Evolutionary conservation across 495 filamentous ascomycete genomes (phyloP).

Genomic region (Durotheca rogersii): DNA sequence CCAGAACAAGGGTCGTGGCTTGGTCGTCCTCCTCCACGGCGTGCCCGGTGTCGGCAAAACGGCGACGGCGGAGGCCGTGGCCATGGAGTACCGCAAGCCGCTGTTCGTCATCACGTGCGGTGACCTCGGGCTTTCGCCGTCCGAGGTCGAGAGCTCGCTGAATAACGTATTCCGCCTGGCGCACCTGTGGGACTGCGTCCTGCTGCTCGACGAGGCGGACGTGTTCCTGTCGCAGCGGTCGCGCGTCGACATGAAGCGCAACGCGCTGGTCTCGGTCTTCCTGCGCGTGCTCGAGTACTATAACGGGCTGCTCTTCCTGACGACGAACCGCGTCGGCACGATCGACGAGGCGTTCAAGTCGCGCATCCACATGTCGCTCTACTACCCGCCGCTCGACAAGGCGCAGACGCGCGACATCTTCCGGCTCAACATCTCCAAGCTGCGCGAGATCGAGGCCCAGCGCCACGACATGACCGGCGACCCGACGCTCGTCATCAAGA

Average conservation of each 20-base stretch:
- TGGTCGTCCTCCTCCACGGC: constrained; percentile 55
- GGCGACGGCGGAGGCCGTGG: constrained; percentile 55
- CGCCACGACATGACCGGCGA: constrained; percentile 29
- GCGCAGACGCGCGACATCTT: constrained; percentile 78
- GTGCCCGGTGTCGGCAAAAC: constrained; percentile 64
- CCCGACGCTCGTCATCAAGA: constrained; percentile 30
- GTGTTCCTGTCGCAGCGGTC: constrained; percentile 52
- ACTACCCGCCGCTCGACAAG: constrained; percentile 62
- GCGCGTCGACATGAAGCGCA: constrained; percentile 48
- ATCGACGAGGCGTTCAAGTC: constrained; percentile 56
- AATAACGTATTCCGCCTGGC: constrained; percentile 53
- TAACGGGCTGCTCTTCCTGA: constrained; percentile 53
- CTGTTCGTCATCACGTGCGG: constrained; percentile 57
- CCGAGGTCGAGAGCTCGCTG: constrained; percentile 39
- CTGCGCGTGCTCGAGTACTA: constrained; percentile 56
- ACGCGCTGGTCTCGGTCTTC: constrained; percentile 55
- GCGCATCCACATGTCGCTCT: constrained; percentile 49
- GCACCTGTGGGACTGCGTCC: constrained; percentile 55
- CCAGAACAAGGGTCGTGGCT: constrained; percentile 55
- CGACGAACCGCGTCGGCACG: constrained; percentile 51
- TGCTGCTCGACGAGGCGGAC: constrained; percentile 57
- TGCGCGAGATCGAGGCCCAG: constrained; percentile 57
- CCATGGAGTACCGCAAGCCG: constrained; percentile 50
- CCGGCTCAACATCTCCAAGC: constrained; percentile 67
- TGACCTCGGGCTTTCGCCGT: constrained; percentile 52